Base-by-base conservation (phyloP, 1,139 yeast genomes). In the Magnusiomyces magnusii region DNA sequence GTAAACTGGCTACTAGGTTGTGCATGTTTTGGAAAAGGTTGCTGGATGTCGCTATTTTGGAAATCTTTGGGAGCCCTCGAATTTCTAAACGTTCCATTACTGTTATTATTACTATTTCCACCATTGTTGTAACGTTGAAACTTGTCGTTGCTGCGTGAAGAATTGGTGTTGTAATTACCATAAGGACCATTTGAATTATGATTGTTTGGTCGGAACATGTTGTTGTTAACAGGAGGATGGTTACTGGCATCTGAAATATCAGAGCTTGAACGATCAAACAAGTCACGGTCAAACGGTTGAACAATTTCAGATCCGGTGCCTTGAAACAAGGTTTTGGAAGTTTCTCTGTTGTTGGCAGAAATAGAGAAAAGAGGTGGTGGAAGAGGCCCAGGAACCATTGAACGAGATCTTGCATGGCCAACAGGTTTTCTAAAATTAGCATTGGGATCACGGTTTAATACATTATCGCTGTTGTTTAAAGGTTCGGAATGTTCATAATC, bases 241-340 rank as follows among this genome's bases (percentile, higher is more conserved):
- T 19, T 57, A 21, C 56, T 41, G 41, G 39, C 51, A 28, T 57
- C 47, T 9, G 58, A 53, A 25, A 51, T 24, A 23, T 44, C 56
- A 3, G 44, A 51, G 25, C 51, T 19, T 27, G 50, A 27, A 9
- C 55, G 39, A 10, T 58, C 60, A 58, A 58, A 55, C 21, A 58
- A 21, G 17, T 51, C 54, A 24, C 53, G 56, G 51, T 58, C 57
- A 27, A 51, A 53, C 5, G 39, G 53, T 31, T 27, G 53, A 9
- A 23, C 53, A 2, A 13, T 7, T 17, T 28, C 41, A n/a, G n/a
- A n/a, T n/a, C n/a, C n/a, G 7, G 39, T 23, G 27, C 27, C 49
- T n/a, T 19, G 27, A 44, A 44, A 27, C 25, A 44, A 21, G 25
- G 5, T 44, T 23, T 44, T 44, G 13, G 53, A 50, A 17, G 36